A percentile compares a stretch with the other conserved stretches of the same genome.
Conservation (phyloP, 208 protist genomes). For the Acanthamoeba triangularis region DNA sequence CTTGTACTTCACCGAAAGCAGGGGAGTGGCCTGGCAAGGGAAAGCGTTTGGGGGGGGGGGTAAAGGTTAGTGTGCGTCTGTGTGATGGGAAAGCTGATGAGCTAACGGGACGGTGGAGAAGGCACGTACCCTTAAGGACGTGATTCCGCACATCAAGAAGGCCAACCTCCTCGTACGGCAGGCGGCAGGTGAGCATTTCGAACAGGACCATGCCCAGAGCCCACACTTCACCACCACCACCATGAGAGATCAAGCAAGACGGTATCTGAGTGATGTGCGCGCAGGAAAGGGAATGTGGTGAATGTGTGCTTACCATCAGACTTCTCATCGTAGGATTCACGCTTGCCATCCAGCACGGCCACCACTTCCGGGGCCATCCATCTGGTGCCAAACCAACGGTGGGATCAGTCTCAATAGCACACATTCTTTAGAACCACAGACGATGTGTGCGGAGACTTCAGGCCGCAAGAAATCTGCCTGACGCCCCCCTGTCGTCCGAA, state of each 20-base stretch:
- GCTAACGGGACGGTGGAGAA: too few species aligned
- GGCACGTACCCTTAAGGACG: not conserved
- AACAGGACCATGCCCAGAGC: conserved; percentile 55
- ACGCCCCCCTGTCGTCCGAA: too few species aligned
- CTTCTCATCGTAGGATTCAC: conserved; percentile 20
- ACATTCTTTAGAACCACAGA: too few species aligned
- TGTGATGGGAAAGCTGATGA: too few species aligned
- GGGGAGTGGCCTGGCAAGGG: not conserved
- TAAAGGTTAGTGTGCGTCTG: too few species aligned
- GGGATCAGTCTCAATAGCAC: too few species aligned
- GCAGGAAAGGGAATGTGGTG: not conserved
- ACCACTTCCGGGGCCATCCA: conserved; percentile 71
- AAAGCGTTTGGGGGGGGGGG: too few species aligned
- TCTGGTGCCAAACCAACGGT: too few species aligned
- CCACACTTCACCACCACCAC: conserved; percentile 1
- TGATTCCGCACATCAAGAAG: conserved; percentile 16
- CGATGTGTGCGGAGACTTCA: too few species aligned
- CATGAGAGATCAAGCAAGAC: not conserved
- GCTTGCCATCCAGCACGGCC: not conserved
- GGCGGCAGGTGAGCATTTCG: conserved; percentile 20
- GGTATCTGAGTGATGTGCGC: not conserved
- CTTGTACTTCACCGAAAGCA: not conserved
- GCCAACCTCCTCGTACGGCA: conserved; percentile 68
- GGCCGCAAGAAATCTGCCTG: too few species aligned
- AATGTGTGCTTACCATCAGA: not conserved